Conservation (phyloP, 2,329 filamentous ascomycete genomes). For the Nigrospora oryzae region DNA sequence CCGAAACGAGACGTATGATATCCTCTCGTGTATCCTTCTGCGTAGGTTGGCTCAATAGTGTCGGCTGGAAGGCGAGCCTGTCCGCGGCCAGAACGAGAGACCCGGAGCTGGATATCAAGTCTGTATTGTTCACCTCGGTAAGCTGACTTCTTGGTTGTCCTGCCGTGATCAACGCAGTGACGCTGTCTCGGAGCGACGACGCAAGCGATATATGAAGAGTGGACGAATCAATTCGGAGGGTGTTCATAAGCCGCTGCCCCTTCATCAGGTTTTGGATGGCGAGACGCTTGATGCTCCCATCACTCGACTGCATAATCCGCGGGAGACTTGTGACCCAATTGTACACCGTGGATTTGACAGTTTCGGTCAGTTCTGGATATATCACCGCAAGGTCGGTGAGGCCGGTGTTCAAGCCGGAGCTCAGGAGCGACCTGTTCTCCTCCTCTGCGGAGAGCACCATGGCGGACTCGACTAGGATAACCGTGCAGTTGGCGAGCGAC, state of each 20-base stretch:
- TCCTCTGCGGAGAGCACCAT: slow-evolving; percentile 56
- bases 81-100: slow-evolving; percentile 13
- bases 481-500: slow-evolving; percentile 60
- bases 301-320: slow-evolving; percentile 72
- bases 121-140: slow-evolving; percentile 20
- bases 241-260: slow-evolving; percentile 57
- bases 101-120: slow-evolving; percentile 19
- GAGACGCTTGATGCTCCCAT: slow-evolving; percentile 67
- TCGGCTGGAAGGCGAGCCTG: slow-evolving; percentile 41
- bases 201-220: slow-evolving; percentile 61
- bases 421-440: slow-evolving; percentile 27
- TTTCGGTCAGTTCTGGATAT: slow-evolving; percentile 52
- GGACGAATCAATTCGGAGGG: slow-evolving; percentile 54
- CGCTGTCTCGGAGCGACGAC: slow-evolving; percentile 65
- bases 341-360: slow-evolving; percentile 64
- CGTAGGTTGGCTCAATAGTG: slow-evolving; percentile 56
- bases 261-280: slow-evolving; percentile 71
- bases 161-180: slow-evolving; percentile 36
- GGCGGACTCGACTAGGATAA: slow-evolving; percentile 73
- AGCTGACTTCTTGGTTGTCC: slow-evolving; percentile 21
- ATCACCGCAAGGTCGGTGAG: slow-evolving; percentile 55
- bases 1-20: slow-evolving; percentile 48
- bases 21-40: slow-evolving; percentile 53
- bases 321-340: slow-evolving; percentile 77
- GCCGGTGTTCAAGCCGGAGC: slow-evolving; percentile 45